Evolutionary conservation across 768 basidiomycete genomes (phyloP).

Genomic region (Macrocybe gigantea): DNA sequence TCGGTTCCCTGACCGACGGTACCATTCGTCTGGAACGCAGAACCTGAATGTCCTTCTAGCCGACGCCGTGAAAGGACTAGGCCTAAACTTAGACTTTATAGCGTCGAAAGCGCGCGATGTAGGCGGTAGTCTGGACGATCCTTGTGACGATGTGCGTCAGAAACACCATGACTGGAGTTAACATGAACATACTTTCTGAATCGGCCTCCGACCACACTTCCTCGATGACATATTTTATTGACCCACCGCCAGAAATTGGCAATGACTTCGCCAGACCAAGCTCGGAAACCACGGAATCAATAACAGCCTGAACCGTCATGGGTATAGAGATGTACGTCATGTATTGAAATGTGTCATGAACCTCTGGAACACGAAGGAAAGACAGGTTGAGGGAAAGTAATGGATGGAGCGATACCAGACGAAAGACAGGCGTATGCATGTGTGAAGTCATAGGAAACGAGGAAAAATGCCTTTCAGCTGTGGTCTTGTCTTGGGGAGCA

Average conservation of each 20-base stretch:
- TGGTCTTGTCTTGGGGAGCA: slow-evolving; percentile 25
- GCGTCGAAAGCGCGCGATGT: too few species aligned
- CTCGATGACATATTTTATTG: slow-evolving; percentile 69
- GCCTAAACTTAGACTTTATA: neutral
- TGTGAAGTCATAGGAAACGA: slow-evolving; percentile 65
- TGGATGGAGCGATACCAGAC: slow-evolving; percentile 68
- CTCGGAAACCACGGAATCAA: slow-evolving; percentile 49
- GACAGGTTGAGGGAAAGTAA: slow-evolving; percentile 44
- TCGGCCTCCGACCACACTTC: slow-evolving; percentile 54
- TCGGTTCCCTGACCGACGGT: slow-evolving; percentile 59
- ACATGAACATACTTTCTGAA: slow-evolving; percentile 42
- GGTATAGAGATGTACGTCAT: slow-evolving; percentile 57
- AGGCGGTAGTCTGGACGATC: too few species aligned
- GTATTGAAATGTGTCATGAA: slow-evolving; percentile 68
- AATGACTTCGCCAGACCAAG: slow-evolving; percentile 64
- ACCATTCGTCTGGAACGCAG: slow-evolving; percentile 79
- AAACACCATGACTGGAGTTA: too few species aligned
- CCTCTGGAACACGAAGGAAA: slow-evolving; percentile 69
- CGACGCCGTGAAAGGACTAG: slow-evolving; percentile 35
- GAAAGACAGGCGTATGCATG: slow-evolving; percentile 58
- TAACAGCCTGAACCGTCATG: slow-evolving; percentile 48
- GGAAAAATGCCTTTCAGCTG: slow-evolving; percentile 52
- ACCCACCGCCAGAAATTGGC: slow-evolving; percentile 62
- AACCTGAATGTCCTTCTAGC: slow-evolving; percentile 49
- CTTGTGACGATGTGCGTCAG: too few species aligned